Evolutionary conservation across 2,329 filamentous ascomycete species (phyloP).

Genomic region (Aspergillus ibericus): DNA sequence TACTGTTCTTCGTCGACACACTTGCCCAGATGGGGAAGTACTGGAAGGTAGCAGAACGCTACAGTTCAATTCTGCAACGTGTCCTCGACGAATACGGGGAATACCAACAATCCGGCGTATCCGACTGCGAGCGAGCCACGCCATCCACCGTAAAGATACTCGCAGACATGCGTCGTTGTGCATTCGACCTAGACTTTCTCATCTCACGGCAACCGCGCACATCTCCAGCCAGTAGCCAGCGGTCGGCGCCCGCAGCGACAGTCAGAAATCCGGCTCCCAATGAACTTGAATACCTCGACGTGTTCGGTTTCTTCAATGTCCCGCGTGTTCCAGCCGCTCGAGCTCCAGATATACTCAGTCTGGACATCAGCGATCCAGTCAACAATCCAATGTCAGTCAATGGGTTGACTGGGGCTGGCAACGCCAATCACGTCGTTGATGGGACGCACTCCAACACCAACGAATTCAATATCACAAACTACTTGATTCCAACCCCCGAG

Average conservation of each 20-base stretch:
- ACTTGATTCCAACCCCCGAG: slow-evolving; percentile 48
- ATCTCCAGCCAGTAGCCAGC: slow-evolving; percentile 36
- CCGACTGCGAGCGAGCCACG: slow-evolving; percentile 70
- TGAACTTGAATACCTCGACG: slow-evolving; percentile 85
- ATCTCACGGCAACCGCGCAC: slow-evolving; percentile 74
- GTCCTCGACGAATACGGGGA: slow-evolving; percentile 85
- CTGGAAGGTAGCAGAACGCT: slow-evolving; percentile 83
- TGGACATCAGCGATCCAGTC: slow-evolving; percentile 28
- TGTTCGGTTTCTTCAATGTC: slow-evolving; percentile 94
- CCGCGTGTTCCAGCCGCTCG: slow-evolving; percentile 63
- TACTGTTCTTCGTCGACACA: slow-evolving; percentile 78
- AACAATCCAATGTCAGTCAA: slow-evolving; percentile 40
- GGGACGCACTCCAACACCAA: slow-evolving; percentile 29
- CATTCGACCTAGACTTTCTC: slow-evolving; percentile 85
- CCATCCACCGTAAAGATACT: slow-evolving; percentile 83
- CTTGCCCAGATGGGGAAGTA: slow-evolving; percentile 76
- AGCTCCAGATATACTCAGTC: slow-evolving; percentile 25
- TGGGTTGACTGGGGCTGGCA: slow-evolving; percentile 29
- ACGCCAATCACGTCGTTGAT: slow-evolving; percentile 18
- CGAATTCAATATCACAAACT: slow-evolving; percentile 49
- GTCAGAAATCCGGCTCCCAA: slow-evolving; percentile 71
- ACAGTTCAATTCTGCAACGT: slow-evolving; percentile 74
- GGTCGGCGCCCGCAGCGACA: slow-evolving; percentile 33
- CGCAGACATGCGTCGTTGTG: slow-evolving; percentile 86
- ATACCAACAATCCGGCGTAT: slow-evolving; percentile 61